Percentiles rank a stretch among this genome's conserved stretches.
Conservation (phyloP, 352 stramenopile genomes). For the Pseudoperonospora humuli region DNA sequence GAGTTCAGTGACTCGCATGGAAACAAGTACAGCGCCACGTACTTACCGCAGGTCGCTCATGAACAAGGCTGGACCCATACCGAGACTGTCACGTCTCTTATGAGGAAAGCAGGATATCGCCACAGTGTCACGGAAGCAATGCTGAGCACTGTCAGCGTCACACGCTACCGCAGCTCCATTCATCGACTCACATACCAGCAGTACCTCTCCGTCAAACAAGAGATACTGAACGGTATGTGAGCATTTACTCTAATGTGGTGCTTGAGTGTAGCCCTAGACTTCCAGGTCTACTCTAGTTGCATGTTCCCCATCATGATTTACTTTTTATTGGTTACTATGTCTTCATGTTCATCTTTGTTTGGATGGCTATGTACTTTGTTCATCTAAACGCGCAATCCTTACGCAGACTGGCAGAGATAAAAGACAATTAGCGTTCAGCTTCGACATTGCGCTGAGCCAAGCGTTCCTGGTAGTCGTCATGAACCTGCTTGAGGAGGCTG, state of each 20-base stretch:
- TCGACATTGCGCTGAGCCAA: constrained; percentile 41
- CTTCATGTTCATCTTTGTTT: neutral
- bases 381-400: constrained; percentile 10
- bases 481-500: constrained; percentile 63
- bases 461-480: constrained; percentile 69
- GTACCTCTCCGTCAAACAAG: constrained; percentile 63
- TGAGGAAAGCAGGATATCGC: constrained; percentile 71
- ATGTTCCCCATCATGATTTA: constrained; percentile 18
- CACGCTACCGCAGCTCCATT: constrained; percentile 75
- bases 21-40: constrained; percentile 60
- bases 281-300: neutral
- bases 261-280: neutral
- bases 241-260: neutral
- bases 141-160: constrained; percentile 61
- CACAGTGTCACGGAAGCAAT: constrained; percentile 44
- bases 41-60: constrained; percentile 67
- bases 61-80: constrained; percentile 68
- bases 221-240: constrained; percentile 20
- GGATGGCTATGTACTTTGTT: constrained; percentile 11
- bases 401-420: neutral
- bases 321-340: constrained; percentile 19
- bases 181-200: constrained; percentile 76
- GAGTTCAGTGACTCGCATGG: constrained; percentile 51
- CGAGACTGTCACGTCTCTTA: constrained; percentile 67
- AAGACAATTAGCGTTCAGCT: constrained; percentile 6